Evolutionary conservation across 73 alveolate species (phyloP), one percentile per base, ranked within the genome.

Genomic region (Uronychia binucleata): DNA sequence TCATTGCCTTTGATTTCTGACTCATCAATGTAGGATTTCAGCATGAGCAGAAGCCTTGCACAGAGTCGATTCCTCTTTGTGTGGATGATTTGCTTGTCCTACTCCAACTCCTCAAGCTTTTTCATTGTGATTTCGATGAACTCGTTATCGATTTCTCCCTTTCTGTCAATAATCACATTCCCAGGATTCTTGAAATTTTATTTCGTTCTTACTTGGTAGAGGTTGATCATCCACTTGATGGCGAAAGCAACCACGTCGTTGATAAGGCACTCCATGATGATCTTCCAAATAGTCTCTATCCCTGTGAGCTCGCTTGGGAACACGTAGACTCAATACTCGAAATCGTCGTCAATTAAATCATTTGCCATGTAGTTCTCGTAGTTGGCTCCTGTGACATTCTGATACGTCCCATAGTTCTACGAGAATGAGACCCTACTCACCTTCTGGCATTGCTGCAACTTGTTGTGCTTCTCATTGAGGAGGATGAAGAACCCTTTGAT

Each of bases 1-100:
- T 94, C 96, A 31, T 86, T 88, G 58, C 98, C 98, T 85, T 91
- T 88, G 30, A 76, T 83, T 79, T 95, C 98, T 32, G 95, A 76
- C 74, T 95, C 96, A 31, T 84, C 92, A 34, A 95, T 84, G 77
- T 87, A 88, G 75, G 86, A 77, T 34, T 94, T 94, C 76, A 95
- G 59, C 78, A 95, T 81, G 75, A 46, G 67, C 67, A 46, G 5
- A 11, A 46, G 19, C 19, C 67, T 46, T 11, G 67, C 5, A 46
- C 5, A 11, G n/a, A 11, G 67, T 19, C 67, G 67, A 46, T 46
- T 46, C 19, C 19, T 46, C 67, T 46, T 34, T 59, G 60, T 88
- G 57, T 79, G 59, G 60, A 78, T 26, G 57, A 80, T 58, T 1
- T 92, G 78, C 30, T 59, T 33, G 31, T 31, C 79, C 59, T 33